Evolutionary conservation across 2,329 filamentous ascomycete species (phyloP).

Genomic region (Ustilaginoidea virens): DNA sequence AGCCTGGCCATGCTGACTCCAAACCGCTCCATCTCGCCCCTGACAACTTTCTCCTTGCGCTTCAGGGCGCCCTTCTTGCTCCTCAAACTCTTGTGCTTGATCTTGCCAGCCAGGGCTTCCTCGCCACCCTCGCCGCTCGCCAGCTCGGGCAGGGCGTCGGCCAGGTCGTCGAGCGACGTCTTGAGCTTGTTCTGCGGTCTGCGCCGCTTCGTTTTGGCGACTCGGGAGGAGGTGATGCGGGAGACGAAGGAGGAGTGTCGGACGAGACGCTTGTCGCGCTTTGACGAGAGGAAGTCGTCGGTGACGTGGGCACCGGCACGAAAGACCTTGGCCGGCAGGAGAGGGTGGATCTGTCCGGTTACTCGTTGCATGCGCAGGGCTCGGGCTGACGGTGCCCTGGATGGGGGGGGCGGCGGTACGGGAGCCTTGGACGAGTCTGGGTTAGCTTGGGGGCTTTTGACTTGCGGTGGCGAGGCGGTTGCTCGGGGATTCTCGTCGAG

Average conservation of each 20-base stretch:
- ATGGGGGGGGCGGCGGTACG: slow-evolving; percentile 20
- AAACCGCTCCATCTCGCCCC: slow-evolving; percentile 70
- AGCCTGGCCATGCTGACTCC: slow-evolving; percentile 68
- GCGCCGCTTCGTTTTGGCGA: slow-evolving; percentile 16
- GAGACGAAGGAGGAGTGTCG: slow-evolving; percentile 69
- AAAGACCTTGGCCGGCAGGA: slow-evolving; percentile 35
- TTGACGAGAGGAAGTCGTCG: slow-evolving; percentile 52
- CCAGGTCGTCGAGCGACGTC: slow-evolving; percentile 58
- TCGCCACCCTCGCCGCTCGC: slow-evolving; percentile 28
- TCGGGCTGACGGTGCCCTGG: slow-evolving; percentile 41
- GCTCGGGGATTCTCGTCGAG: neutral
- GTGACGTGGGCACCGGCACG: slow-evolving; percentile 33
- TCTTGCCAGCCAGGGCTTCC: slow-evolving; percentile 35
- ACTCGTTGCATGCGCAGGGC: slow-evolving; percentile 37
- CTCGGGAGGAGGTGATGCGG: slow-evolving; percentile 55
- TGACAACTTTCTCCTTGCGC: slow-evolving; percentile 66
- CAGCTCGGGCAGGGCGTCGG: slow-evolving; percentile 61
- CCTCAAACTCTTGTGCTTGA: slow-evolving; percentile 60
- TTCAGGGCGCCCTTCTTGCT: slow-evolving; percentile 67
- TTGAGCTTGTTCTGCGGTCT: slow-evolving; percentile 65
- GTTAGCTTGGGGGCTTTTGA: neutral
- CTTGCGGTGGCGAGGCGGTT: neutral
- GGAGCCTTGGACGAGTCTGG: slow-evolving; percentile 11
- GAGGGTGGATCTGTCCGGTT: slow-evolving; percentile 30
- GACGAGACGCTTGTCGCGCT: slow-evolving; percentile 70